Evolutionary conservation across 1,139 yeast genomes (phyloP).

Genomic region (Sugiyamaella pinicola): DNA sequence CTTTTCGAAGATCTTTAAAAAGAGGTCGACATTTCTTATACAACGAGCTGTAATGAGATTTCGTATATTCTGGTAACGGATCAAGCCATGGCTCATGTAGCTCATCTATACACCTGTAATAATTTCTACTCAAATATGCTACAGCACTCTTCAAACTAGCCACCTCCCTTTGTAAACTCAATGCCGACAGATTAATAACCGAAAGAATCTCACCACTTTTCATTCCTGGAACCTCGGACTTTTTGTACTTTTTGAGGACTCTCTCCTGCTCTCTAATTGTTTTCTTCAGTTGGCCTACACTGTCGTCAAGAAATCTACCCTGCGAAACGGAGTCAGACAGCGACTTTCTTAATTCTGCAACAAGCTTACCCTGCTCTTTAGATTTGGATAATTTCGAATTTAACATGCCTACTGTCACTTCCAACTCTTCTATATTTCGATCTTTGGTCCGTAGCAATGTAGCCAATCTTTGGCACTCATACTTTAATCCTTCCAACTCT

Average conservation of each 20-base stretch:
- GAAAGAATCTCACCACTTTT: slow-evolving; percentile 21
- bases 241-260: slow-evolving; percentile 28
- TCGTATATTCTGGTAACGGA: slow-evolving; percentile 12
- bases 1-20: slow-evolving; percentile 26
- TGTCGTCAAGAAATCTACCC: slow-evolving; percentile 33
- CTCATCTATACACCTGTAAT: not conserved
- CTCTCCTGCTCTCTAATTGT: slow-evolving; percentile 43
- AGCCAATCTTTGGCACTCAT: slow-evolving; percentile 33
- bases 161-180: slow-evolving; percentile 30
- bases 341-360: slow-evolving; percentile 37
- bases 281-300: slow-evolving; percentile 31
- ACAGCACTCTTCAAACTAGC: slow-evolving; percentile 26
- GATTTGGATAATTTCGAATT: slow-evolving; percentile 49
- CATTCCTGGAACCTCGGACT: slow-evolving; percentile 23
- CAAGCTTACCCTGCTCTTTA: slow-evolving; percentile 42
- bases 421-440: slow-evolving; percentile 47
- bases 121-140: slow-evolving; percentile 22
- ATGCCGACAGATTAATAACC: slow-evolving; percentile 23
- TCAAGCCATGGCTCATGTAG: slow-evolving; percentile 6
- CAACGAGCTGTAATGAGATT: slow-evolving; percentile 7
- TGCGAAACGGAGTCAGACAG: slow-evolving; percentile 37
- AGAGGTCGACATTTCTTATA: slow-evolving; percentile 22
- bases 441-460: slow-evolving; percentile 42
- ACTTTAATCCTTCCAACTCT: slow-evolving; percentile 33
- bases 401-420: slow-evolving; percentile 49